Evolutionary conservation across 2,329 filamentous ascomycete genomes (phyloP).

Genomic region (Apiospora saccharicola): DNA sequence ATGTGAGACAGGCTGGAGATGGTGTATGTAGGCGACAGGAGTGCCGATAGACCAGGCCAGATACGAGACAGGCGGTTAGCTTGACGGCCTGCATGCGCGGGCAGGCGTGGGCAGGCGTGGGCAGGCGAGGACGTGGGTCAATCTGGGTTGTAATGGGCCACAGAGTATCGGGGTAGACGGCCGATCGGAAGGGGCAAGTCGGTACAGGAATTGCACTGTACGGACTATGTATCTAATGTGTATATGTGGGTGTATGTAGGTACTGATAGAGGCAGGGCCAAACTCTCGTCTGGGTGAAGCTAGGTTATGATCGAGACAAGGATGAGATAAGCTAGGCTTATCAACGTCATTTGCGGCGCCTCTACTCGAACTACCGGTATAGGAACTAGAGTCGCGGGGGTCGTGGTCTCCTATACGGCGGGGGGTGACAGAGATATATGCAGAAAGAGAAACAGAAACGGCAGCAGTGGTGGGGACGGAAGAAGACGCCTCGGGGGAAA

Average conservation of each 20-base stretch:
- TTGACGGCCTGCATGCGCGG: not conserved
- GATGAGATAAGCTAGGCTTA: slow-evolving; percentile 66
- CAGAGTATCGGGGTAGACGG: not conserved
- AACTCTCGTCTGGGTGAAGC: slow-evolving; percentile 29
- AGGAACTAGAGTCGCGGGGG: slow-evolving; percentile 20
- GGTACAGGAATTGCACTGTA: slow-evolving; percentile 9
- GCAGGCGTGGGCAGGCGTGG: not conserved
- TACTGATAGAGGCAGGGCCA: slow-evolving; percentile 2
- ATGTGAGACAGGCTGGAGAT: not conserved
- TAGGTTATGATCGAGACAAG: slow-evolving; percentile 62
- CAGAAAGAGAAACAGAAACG: slow-evolving; percentile 28
- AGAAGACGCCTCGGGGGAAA: not conserved
- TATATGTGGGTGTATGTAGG: not conserved
- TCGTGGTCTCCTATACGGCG: not conserved
- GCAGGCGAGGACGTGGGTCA: slow-evolving; percentile 2
- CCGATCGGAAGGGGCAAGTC: not conserved
- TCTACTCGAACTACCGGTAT: slow-evolving; percentile 28
- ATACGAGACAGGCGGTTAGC: not conserved
- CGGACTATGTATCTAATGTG: not conserved
- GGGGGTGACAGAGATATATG: not conserved
- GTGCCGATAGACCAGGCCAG: not conserved
- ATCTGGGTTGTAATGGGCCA: slow-evolving; percentile 10
- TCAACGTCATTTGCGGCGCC: slow-evolving; percentile 58
- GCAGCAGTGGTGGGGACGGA: not conserved
- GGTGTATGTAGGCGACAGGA: slow-evolving; percentile 4